Evolutionary conservation across 2,329 filamentous ascomycete species (phyloP).

Genomic region (Pochonia chlamydosporia): DNA sequence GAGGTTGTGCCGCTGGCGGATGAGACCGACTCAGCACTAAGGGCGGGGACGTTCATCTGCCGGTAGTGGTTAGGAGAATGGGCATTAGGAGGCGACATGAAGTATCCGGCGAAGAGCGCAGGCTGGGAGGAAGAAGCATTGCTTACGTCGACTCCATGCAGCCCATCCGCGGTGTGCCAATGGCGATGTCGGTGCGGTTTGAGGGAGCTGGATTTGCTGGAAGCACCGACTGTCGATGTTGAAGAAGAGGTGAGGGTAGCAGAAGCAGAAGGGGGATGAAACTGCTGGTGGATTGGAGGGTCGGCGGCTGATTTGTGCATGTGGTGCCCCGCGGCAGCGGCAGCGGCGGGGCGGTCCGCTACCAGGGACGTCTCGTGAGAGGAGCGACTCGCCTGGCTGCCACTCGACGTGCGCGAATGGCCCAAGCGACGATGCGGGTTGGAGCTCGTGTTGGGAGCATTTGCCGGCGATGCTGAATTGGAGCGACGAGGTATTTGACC

Average conservation of each 20-base stretch:
- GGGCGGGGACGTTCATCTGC: conserved; percentile 28
- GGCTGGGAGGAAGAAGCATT: background rate
- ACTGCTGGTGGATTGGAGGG: background rate
- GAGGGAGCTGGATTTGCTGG: conserved; percentile 4
- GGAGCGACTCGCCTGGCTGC: conserved; percentile 18
- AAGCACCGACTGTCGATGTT: background rate
- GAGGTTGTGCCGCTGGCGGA: conserved; percentile 38
- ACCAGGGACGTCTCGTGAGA: conserved; percentile 17
- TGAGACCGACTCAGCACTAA: conserved; percentile 41
- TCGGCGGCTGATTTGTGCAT: conserved; percentile 6
- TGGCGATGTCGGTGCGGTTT: conserved; percentile 3
- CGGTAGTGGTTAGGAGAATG: conserved; percentile 16
- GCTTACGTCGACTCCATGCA: conserved; percentile 11
- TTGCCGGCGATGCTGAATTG: background rate
- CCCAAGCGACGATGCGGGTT: conserved; percentile 9
- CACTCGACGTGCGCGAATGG: conserved; percentile 25
- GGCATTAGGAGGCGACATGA: background rate
- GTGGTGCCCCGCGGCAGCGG: conserved; percentile 15
- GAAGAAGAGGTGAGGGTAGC: background rate
- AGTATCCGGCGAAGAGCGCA: background rate
- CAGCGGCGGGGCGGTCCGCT: conserved; percentile 22
- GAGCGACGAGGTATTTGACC: background rate
- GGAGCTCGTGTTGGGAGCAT: conserved; percentile 1
- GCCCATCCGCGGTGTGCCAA: conserved; percentile 5
- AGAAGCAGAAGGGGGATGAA: conserved; percentile 1